Conservation (phyloP, 306 rosid species). For the Cercis canadensis region DNA sequence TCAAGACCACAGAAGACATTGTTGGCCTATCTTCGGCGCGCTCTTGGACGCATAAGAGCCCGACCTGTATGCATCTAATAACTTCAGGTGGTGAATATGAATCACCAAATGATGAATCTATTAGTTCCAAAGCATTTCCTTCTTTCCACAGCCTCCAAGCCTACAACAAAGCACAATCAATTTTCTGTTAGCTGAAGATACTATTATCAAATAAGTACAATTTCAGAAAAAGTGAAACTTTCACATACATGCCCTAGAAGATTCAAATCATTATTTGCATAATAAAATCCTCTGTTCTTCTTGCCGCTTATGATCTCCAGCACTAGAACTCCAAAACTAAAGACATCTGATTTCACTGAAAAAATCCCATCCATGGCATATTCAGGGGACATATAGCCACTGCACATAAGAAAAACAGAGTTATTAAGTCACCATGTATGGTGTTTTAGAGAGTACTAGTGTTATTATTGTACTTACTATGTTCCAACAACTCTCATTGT, state of each 20-base stretch:
- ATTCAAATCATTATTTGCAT: conserved; percentile 58
- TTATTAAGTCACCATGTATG: not conserved
- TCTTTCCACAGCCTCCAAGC: conserved; percentile 77
- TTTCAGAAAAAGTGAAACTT: not conserved
- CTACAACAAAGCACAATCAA: conserved; percentile 44
- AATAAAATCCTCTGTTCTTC: conserved; percentile 69
- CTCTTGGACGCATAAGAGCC: conserved; percentile 62
- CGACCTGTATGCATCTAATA: conserved; percentile 76
- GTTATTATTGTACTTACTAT: conserved; percentile 58
- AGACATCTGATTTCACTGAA: conserved; percentile 76
- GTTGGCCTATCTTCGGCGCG: conserved; percentile 66
- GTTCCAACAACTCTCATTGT: conserved; percentile 81
- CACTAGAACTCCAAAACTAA: conserved; percentile 79
- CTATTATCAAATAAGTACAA: conserved; percentile 21
- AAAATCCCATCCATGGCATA: conserved; percentile 79
- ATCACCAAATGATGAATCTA: conserved; percentile 57
- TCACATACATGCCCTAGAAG: conserved; percentile 62
- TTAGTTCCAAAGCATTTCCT: conserved; percentile 56
- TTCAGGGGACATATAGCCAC: conserved; percentile 87
- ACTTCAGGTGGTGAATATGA: conserved; percentile 55
- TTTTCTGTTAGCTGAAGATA: conserved; percentile 27
- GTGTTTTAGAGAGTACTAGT: not conserved
- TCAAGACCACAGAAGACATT: conserved; percentile 27
- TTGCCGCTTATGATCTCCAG: conserved; percentile 68
- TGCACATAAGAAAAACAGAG: conserved; percentile 28